Conservation (phyloP, 1,284 basidiomycete species). For the Pholiota adiposa region DNA sequence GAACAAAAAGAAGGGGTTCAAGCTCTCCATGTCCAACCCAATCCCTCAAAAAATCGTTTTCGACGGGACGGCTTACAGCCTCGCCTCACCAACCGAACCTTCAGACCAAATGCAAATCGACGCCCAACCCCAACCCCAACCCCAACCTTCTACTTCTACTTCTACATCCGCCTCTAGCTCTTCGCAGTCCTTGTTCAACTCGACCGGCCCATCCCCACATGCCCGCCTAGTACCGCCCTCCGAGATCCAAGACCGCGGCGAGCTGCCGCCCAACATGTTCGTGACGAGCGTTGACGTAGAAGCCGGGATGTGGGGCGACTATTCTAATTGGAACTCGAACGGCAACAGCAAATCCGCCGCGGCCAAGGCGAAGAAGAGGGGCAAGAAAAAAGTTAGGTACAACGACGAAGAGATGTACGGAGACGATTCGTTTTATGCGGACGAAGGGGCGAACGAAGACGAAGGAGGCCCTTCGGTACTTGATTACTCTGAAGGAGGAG, state of each 20-base stretch:
- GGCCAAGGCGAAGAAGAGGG: slow-evolving; percentile 16
- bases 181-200: neutral
- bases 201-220: neutral
- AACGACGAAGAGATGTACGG: slow-evolving; percentile 7
- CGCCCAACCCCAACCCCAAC: neutral
- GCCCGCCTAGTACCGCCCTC: slow-evolving; percentile 65
- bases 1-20: slow-evolving; percentile 75
- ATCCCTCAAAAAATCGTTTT: slow-evolving; percentile 68
- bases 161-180: slow-evolving; percentile 12
- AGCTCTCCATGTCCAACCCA: slow-evolving; percentile 49
- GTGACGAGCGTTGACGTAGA: slow-evolving; percentile 74
- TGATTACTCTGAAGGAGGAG: slow-evolving; percentile 12
- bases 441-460: slow-evolving; percentile 2
- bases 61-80: neutral
- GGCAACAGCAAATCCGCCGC: too few relatives aligned
- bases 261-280: slow-evolving; percentile 63
- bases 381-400: slow-evolving; percentile 9
- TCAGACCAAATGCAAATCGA: neutral
- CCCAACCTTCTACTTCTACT: neutral
- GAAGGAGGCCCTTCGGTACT: slow-evolving; percentile 16
- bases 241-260: slow-evolving; percentile 52
- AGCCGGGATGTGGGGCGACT: slow-evolving; percentile 36
- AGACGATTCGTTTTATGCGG: slow-evolving; percentile 9
- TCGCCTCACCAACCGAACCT: neutral
- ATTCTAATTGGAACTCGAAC: slow-evolving; percentile 1